These are phyloP conservation scores for Scytalidium sp. DNA, from an alignment of 2,329 filamentous ascomycete genomes.

Conservation along the genomic window DNA sequence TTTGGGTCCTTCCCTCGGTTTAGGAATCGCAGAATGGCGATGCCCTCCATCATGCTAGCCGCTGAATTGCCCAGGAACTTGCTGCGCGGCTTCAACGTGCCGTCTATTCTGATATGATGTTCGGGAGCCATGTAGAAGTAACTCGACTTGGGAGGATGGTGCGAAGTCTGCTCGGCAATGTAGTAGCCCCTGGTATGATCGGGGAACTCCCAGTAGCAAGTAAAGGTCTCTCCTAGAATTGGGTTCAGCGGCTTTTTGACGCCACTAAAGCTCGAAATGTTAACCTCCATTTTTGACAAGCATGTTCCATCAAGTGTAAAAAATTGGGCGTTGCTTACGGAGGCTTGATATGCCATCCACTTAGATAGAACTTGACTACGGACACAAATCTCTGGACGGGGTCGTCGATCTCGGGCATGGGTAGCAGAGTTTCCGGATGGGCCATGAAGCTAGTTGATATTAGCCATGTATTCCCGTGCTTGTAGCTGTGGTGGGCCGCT, in stretches of 20 bases:
- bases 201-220: constrained; percentile 91
- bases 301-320: background rate
- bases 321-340: constrained; percentile 59
- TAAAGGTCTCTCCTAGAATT: constrained; percentile 91
- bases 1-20: constrained; percentile 68
- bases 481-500: background rate
- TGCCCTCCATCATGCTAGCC: constrained; percentile 96
- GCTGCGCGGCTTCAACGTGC: constrained; percentile 89
- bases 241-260: constrained; percentile 99
- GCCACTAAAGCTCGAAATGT: constrained; percentile 52
- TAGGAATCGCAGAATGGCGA: constrained; percentile 78
- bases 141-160: constrained; percentile 96
- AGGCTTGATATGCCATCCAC: constrained; percentile 98
- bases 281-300: background rate
- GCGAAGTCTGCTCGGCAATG: constrained; percentile 94
- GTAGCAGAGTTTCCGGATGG: constrained; percentile 91
- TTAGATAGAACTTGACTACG: constrained; percentile 97
- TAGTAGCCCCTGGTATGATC: constrained; percentile 89
- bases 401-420: constrained; percentile 84
- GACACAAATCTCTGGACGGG: constrained; percentile 86
- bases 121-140: constrained; percentile 98
- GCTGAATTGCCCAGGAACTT: constrained; percentile 97
- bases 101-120: constrained; percentile 91
- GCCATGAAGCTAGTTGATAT: constrained; percentile 82
- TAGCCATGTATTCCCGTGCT: background rate